A percentile compares a stretch with the other conserved stretches of the same genome.
Evolutionary conservation across 2,329 filamentous ascomycete species (phyloP).

Genomic region (Fonsecaea pedrosoi): DNA sequence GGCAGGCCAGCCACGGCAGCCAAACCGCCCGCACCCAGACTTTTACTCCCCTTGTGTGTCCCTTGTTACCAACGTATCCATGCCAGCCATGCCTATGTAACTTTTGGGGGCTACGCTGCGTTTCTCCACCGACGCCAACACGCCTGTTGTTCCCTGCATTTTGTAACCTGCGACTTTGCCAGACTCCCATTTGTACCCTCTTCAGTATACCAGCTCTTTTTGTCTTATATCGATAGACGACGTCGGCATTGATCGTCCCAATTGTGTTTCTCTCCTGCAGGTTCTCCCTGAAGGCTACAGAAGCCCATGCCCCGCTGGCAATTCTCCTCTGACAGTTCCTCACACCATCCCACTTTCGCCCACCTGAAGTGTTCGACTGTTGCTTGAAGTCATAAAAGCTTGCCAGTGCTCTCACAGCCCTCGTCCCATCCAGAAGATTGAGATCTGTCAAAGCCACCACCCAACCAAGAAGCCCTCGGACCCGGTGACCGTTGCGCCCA

Average conservation of each 20-base stretch:
- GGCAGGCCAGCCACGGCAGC: background rate
- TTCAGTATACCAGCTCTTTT: background rate
- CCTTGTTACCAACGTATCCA: constrained; percentile 8
- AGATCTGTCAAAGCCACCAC: background rate
- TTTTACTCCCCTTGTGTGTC: constrained; percentile 5
- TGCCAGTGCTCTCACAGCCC: background rate
- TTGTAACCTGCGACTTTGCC: constrained; percentile 8
- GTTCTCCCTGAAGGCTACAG: background rate
- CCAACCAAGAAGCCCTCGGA: constrained; percentile 3
- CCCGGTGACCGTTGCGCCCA: constrained; percentile 15
- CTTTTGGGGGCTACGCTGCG: constrained; percentile 22
- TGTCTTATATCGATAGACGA: background rate
- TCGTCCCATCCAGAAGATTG: background rate
- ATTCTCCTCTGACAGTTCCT: constrained; percentile 3
- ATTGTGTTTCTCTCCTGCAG: background rate
- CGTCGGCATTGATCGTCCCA: background rate
- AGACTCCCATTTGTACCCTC: background rate
- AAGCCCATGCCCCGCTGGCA: constrained; percentile 9
- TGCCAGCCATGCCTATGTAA: constrained; percentile 12
- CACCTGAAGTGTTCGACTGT: constrained; percentile 6
- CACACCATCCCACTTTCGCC: constrained; percentile 9
- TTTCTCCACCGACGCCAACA: constrained; percentile 34
- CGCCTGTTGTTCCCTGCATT: constrained; percentile 20
- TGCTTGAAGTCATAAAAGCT: background rate
- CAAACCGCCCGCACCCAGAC: background rate